These are phyloP conservation scores for Immersiporthe knoxdaviesiana DNA, from an alignment of 2,329 filamentous ascomycete genomes.

Conservation along the genomic window DNA sequence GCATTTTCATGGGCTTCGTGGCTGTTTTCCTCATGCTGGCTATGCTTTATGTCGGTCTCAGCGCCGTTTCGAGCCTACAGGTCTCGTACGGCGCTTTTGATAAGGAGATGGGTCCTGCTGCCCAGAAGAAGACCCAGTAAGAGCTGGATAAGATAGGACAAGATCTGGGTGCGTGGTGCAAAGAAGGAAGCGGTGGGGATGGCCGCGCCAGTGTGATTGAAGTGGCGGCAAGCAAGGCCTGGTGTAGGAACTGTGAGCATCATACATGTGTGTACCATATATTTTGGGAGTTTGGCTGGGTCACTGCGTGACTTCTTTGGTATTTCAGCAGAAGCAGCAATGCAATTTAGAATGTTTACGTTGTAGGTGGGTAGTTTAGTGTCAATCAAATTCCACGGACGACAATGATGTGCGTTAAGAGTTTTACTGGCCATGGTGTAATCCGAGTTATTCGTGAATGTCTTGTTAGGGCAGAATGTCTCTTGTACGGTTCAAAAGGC, in stretches of 20 bases:
- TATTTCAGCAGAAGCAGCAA: slow-evolving; percentile 24
- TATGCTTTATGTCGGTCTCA: slow-evolving; percentile 79
- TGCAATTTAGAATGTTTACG: background rate
- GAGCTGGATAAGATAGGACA: background rate
- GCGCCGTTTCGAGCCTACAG: slow-evolving; percentile 76
- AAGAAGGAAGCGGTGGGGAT: slow-evolving; percentile 11
- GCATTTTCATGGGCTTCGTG: slow-evolving; percentile 85
- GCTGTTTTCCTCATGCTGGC: slow-evolving; percentile 71
- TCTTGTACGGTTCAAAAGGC: background rate
- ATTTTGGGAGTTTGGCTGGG: slow-evolving; percentile 23
- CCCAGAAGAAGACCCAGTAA: slow-evolving; percentile 74
- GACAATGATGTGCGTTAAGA: background rate
- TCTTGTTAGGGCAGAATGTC: background rate
- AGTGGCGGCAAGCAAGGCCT: slow-evolving; percentile 5
- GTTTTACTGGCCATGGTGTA: background rate
- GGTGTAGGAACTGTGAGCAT: slow-evolving; percentile 25
- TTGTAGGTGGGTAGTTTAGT: background rate
- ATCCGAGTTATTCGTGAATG: background rate
- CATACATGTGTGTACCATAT: slow-evolving; percentile 30
- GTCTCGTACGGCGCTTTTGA: slow-evolving; percentile 95
- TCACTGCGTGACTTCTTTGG: slow-evolving; percentile 16
- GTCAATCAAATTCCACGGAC: background rate
- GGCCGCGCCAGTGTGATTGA: slow-evolving; percentile 11
- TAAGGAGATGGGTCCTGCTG: slow-evolving; percentile 89
- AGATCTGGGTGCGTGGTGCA: slow-evolving; percentile 43